Conservation (phyloP, 768 basidiomycete species). For the Leccinum rimulosum region DNA sequence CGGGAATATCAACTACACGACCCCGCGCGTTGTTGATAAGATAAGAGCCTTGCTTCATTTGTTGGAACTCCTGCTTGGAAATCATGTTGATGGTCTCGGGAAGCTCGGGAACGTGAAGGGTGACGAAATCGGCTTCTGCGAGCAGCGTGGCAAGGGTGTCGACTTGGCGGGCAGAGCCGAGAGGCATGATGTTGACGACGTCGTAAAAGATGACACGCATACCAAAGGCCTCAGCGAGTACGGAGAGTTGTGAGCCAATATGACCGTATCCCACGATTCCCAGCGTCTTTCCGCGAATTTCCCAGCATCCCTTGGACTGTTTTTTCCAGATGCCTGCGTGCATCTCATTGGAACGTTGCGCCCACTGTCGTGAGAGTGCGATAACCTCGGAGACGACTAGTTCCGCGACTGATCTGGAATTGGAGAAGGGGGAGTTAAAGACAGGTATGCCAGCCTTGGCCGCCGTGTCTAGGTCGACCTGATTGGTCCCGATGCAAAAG, state of each 20-base stretch:
- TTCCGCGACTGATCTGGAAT: constrained; percentile 98
- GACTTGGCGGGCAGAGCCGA: constrained; percentile 90
- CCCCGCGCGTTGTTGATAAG: constrained; percentile 98
- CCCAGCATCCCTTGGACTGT: constrained; percentile 97
- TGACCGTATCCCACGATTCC: constrained; percentile 99
- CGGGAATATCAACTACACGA: constrained; percentile 91
- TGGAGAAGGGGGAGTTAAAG: constrained; percentile 99
- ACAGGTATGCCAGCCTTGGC: constrained; percentile 90
- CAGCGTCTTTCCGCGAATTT: constrained; percentile 94
- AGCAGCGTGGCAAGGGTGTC: constrained; percentile 76
- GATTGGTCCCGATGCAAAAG: constrained; percentile 99
- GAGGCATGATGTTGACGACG: constrained; percentile 94
- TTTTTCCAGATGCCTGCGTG: constrained; percentile 96
- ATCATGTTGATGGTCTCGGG: constrained; percentile 97
- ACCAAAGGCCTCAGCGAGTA: constrained; percentile 94
- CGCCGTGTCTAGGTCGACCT: constrained; percentile 86
- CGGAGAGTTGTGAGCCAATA: constrained; percentile 95
- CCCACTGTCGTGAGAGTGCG: constrained; percentile 90
- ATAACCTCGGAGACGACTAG: constrained; percentile 94
- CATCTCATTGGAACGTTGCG: constrained; percentile 86
- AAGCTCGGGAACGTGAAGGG: constrained; percentile 94
- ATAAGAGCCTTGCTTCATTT: constrained; percentile 95
- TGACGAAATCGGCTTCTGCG: constrained; percentile 83
- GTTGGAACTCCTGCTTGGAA: constrained; percentile 64
- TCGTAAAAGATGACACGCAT: constrained; percentile 96